These are phyloP conservation scores for Bullera alba DNA, from an alignment of 768 basidiomycete genomes.

Conservation along the genomic window DNA sequence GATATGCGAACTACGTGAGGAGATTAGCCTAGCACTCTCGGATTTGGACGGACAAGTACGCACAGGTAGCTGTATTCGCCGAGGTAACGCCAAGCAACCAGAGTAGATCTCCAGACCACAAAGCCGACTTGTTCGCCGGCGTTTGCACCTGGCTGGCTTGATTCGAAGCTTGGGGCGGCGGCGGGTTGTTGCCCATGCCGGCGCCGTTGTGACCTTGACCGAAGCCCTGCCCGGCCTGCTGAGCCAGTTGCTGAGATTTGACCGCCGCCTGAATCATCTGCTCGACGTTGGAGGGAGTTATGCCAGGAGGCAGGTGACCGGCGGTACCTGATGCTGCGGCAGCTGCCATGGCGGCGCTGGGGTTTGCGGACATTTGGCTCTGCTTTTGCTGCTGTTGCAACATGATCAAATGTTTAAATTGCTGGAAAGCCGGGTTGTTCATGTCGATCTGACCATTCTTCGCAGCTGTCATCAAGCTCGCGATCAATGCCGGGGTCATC, in stretches of 20 bases:
- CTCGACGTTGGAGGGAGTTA: neutral
- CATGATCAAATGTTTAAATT: neutral
- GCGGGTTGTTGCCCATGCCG: neutral
- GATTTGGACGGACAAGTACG: neutral
- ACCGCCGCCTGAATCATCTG: neutral
- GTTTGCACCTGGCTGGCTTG: no score
- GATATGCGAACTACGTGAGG: neutral
- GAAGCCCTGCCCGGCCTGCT: neutral
- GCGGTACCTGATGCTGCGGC: neutral
- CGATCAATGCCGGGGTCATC: neutral
- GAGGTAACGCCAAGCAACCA: neutral
- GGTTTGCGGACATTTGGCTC: neutral
- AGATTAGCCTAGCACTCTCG: neutral
- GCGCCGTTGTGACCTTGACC: neutral
- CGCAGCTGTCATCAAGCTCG: neutral
- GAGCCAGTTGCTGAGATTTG: neutral
- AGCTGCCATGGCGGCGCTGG: neutral
- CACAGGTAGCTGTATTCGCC: neutral
- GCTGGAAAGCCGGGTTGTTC: neutral
- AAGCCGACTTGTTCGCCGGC: neutral
- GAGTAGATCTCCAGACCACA: neutral
- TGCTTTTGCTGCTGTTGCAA: constrained; percentile 1
- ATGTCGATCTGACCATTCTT: neutral
- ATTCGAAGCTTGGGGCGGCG: neutral
- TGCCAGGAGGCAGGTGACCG: neutral